These are phyloP conservation scores for Hyphopichia pseudoburtonii DNA, from an alignment of 1,139 yeast genomes.

Conservation along the genomic window DNA sequence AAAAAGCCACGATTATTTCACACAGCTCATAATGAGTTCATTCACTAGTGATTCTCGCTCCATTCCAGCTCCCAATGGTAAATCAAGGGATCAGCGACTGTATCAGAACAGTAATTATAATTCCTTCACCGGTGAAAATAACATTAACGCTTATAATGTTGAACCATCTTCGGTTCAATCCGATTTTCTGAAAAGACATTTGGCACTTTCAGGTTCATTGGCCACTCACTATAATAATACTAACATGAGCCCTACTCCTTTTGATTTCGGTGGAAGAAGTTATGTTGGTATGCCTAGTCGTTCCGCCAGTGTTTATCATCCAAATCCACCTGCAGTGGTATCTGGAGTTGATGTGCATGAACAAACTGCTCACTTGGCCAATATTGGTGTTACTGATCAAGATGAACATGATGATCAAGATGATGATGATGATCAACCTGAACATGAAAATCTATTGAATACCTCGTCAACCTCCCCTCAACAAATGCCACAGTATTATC, in stretches of 20 bases:
- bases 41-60: not conserved
- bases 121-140: not conserved
- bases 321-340: constrained; percentile 41
- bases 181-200: not conserved
- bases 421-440: not conserved
- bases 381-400: constrained; percentile 55
- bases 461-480: too few species aligned
- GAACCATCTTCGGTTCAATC: not conserved
- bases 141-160: not conserved
- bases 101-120: not conserved
- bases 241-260: constrained; percentile 20
- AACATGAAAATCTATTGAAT: too few species aligned
- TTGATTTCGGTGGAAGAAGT: constrained; percentile 48
- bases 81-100: not conserved
- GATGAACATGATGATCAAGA: constrained; percentile 14
- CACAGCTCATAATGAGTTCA: not conserved
- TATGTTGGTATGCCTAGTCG: constrained; percentile 34
- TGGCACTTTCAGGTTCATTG: not conserved
- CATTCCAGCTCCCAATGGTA: not conserved
- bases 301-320: constrained; percentile 15
- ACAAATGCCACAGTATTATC: not conserved
- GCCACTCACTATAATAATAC: constrained; percentile 7
- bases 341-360: constrained; percentile 57
- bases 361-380: constrained; percentile 63
- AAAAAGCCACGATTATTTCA: too few species aligned